A percentile compares a stretch with the other conserved stretches of the same genome.
Evolutionary conservation across 306 rosid genomes (phyloP).

Genomic region (Trifolium dubium): DNA sequence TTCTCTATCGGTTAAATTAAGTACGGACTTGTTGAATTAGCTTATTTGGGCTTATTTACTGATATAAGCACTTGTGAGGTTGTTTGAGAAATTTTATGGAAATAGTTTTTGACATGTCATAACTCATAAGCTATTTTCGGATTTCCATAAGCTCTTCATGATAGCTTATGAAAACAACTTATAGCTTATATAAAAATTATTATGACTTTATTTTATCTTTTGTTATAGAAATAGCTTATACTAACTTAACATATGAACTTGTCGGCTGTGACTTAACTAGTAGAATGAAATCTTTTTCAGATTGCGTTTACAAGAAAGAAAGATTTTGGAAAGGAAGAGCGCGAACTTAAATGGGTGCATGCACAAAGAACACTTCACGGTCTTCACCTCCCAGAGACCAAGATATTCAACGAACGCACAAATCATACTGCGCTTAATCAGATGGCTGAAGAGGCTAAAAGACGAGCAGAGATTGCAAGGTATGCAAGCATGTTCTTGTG

Average conservation of each 20-base stretch:
- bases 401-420: not conserved
- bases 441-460: slow-evolving; percentile 57
- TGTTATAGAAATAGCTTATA: no score
- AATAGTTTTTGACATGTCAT: no score
- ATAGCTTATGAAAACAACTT: no score
- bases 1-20: not conserved
- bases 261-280: not conserved
- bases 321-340: not conserved
- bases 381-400: not conserved
- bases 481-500: slow-evolving; percentile 22
- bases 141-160: no score
- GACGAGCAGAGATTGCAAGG: slow-evolving; percentile 91
- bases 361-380: not conserved
- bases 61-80: not conserved
- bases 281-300: not conserved
- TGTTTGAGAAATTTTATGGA: not conserved
- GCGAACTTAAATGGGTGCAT: not conserved
- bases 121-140: not conserved
- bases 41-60: not conserved
- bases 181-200: no score
- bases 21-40: not conserved
- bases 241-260: no score
- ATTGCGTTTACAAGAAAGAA: not conserved
- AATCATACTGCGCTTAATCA: not conserved
- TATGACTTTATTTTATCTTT: not conserved